These are phyloP conservation scores for Adansonia gregorii DNA, from an alignment of 441 rosid genomes.

Conservation along the genomic window DNA sequence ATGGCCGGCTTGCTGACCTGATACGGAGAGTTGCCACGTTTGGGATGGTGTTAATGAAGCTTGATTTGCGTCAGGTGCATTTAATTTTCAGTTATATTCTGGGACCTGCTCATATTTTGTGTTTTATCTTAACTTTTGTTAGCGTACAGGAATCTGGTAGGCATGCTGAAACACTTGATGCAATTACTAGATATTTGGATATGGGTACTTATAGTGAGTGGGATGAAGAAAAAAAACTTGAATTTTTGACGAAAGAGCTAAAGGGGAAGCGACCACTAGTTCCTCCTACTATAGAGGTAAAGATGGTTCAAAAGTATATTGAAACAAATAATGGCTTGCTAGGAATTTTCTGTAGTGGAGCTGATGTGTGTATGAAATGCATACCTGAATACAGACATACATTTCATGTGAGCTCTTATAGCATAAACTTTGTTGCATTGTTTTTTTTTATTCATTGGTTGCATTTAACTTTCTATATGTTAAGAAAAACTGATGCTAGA, in stretches of 20 bases:
- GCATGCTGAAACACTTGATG: slow-evolving; percentile 89
- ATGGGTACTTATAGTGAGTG: slow-evolving; percentile 95
- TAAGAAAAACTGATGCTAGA: not conserved
- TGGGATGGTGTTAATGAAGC: slow-evolving; percentile 94
- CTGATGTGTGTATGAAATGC: not conserved
- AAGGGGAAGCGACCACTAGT: slow-evolving; percentile 93
- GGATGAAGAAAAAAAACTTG: slow-evolving; percentile 90
- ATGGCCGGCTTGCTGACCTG: slow-evolving; percentile 90
- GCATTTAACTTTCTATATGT: not conserved
- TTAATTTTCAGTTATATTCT: slow-evolving; percentile 25
- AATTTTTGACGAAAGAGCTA: slow-evolving; percentile 78
- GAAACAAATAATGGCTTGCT: not conserved
- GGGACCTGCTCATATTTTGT: slow-evolving; percentile 1
- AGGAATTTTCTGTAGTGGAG: not conserved
- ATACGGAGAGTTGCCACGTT: slow-evolving; percentile 91
- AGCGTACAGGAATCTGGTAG: slow-evolving; percentile 79
- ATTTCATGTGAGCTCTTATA: not conserved
- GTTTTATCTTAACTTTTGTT: slow-evolving; percentile 29
- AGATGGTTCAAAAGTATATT: slow-evolving; percentile 28
- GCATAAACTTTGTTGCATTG: not conserved
- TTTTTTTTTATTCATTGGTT: not conserved
- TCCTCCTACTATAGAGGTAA: slow-evolving; percentile 81
- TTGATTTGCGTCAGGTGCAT: slow-evolving; percentile 84
- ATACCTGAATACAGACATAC: not conserved
- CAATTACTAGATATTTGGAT: slow-evolving; percentile 83